Conservation (phyloP, 2,329 filamentous ascomycete genomes). For the Fusarium sacchari region DNA sequence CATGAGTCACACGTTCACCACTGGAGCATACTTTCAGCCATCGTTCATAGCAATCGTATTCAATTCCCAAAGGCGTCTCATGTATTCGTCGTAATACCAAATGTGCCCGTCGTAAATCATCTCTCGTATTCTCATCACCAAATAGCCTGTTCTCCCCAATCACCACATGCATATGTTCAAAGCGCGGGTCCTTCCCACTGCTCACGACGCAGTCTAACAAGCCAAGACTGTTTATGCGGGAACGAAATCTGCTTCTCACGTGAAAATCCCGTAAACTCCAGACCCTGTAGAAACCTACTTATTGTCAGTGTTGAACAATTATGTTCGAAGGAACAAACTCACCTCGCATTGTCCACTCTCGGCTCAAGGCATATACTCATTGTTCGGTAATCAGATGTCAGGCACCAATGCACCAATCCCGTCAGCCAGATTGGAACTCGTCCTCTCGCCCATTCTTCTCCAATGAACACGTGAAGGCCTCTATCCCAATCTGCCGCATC, state of each 20-base stretch:
- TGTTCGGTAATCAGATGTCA: constrained; percentile 80
- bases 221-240: constrained; percentile 90
- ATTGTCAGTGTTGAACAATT: background rate
- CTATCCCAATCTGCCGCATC: constrained; percentile 83
- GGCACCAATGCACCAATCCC: constrained; percentile 87
- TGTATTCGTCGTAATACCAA: background rate
- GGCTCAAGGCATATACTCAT: constrained; percentile 88
- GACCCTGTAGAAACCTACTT: constrained; percentile 62
- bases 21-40: rapidly evolving
- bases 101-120: constrained; percentile 16
- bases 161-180: constrained; percentile 42
- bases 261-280: constrained; percentile 80
- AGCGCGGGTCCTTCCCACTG: constrained; percentile 78
- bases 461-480: constrained; percentile 87
- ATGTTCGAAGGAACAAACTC: constrained; percentile 45
- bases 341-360: constrained; percentile 91
- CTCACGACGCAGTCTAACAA: constrained; percentile 83
- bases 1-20: background rate
- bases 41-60: background rate
- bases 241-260: constrained; percentile 89
- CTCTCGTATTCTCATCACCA: constrained; percentile 24
- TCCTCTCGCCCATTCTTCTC: constrained; percentile 91
- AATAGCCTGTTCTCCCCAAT: background rate
- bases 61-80: background rate
- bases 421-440: constrained; percentile 85